Evolutionary conservation across 331 rosid species (phyloP), one percentile per base, ranked within the genome.

Genomic region (Pyrus hybrid): DNA sequence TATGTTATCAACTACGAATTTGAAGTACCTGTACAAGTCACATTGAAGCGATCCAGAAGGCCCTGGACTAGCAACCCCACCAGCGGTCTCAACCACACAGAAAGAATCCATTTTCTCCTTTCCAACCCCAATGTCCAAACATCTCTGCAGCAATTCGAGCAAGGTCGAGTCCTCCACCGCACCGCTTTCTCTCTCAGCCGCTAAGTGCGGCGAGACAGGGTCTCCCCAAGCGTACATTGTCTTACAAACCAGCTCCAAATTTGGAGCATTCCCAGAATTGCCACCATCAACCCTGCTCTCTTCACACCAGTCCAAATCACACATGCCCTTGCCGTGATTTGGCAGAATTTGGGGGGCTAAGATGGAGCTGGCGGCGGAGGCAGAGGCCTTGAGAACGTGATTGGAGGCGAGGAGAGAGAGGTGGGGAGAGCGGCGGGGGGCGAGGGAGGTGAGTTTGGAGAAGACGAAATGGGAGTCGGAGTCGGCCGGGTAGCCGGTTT

Each of bases 31-130:
- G 70, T 92, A 94, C 82, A 94, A 82, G 83, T 92, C 97, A 78
- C 99, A 94, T 75, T 94, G 99, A 77, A 92, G 97, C 20, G 97
- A 86, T 12, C 97, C 97, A 29, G 97, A 90, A 74, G 99, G 92
- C 13, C 99, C 97, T 0, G 97, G 99, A 76, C 97, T 94, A 1
- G 97, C 99, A 71, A 94, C 92, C 56, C 97, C 97, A 30, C 97
- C 96, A 13, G 99, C 96, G 6, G 97, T 94, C 80, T 94, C 99
- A 53, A 94, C 83, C 5, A 94, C 87, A 76, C 93, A 92, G 70
- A 92, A 22, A 51, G 83, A 87, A 25, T 86, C 74, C 77, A 77
- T 62, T 32, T 85, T 81, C 70, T 81, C 87, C 75, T 67, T 76
- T 9, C 60, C 85, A 1, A 13, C 68, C 32, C 80, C 89, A 28